Evolutionary conservation across 805 yeast species (phyloP).

Genomic region (Ogataea corticis): DNA sequence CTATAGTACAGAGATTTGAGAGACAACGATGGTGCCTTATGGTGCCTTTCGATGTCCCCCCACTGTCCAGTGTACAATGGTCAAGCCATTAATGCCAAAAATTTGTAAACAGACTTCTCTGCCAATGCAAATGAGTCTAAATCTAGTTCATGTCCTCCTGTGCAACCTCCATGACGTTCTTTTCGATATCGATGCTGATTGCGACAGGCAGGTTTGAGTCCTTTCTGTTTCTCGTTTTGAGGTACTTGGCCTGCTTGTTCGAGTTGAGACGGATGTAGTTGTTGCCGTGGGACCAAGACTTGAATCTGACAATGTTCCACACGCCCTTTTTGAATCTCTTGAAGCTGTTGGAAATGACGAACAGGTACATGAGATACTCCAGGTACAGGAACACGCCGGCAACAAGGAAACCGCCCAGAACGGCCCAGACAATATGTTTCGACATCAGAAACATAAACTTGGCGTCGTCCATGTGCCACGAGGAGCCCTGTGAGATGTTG

Average conservation of each 20-base stretch:
- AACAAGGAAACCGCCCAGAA: constrained; percentile 64
- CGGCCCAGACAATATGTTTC: constrained; percentile 70
- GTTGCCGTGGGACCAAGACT: constrained; percentile 24
- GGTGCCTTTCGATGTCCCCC: too few relatives aligned
- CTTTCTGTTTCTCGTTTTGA: constrained; percentile 42
- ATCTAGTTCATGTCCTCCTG: constrained; percentile 2
- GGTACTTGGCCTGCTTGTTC: constrained; percentile 24
- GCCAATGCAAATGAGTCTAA: constrained; percentile 2
- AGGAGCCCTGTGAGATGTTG: constrained; percentile 75
- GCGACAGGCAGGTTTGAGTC: constrained; percentile 53
- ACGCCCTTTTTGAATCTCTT: constrained; percentile 23
- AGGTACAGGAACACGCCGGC: constrained; percentile 48
- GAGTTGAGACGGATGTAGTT: constrained; percentile 24
- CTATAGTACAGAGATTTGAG: constrained; percentile 1
- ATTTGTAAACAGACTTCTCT: neutral
- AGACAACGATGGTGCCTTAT: neutral
- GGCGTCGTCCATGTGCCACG: constrained; percentile 93
- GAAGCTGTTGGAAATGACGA: constrained; percentile 24
- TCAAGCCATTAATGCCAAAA: neutral
- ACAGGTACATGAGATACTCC: constrained; percentile 48
- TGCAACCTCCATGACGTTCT: constrained; percentile 28
- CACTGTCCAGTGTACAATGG: constrained; percentile 7
- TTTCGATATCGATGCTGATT: constrained; percentile 37
- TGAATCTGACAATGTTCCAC: constrained; percentile 25
- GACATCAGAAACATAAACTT: constrained; percentile 71